Percentiles rank a stretch among this genome's conserved stretches.
Evolutionary conservation across 495 filamentous ascomycete species (phyloP).

Genomic region (Bryoglossum gracile): DNA sequence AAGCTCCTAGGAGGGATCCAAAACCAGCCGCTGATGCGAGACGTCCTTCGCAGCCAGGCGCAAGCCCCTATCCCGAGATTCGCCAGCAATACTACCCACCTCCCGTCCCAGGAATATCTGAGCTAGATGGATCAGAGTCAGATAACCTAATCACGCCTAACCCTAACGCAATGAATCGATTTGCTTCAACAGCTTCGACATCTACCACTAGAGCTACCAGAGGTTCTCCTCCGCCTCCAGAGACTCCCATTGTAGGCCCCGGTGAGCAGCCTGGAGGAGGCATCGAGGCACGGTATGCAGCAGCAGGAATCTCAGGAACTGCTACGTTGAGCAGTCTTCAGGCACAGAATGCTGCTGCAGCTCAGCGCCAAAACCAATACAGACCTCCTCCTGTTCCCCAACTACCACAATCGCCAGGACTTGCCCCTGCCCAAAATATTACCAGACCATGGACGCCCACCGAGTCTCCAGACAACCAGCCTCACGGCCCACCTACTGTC

Average conservation of each 20-base stretch:
- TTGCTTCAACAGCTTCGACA: constrained; percentile 81
- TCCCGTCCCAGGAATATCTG: constrained; percentile 9
- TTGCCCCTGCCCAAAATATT: constrained; percentile 35
- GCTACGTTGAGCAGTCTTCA: constrained; percentile 73
- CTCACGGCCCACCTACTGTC: constrained; percentile 85
- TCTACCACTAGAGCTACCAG: constrained; percentile 88
- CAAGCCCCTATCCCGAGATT: constrained; percentile 17
- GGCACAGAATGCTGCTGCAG: constrained; percentile 74
- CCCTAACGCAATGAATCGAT: constrained; percentile 53
- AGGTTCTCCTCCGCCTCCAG: constrained; percentile 90
- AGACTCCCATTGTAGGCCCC: constrained; percentile 80
- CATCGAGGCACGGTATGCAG: constrained; percentile 85
- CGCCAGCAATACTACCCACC: constrained; percentile 18
- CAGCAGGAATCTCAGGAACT: constrained; percentile 78
- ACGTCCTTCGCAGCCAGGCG: constrained; percentile 14
- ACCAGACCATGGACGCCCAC: constrained; percentile 92
- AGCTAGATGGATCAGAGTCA: constrained; percentile 13
- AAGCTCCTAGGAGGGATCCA: constrained; percentile 20
- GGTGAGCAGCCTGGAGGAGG: constrained; percentile 61
- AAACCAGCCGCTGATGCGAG: constrained; percentile 13
- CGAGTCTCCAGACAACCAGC: constrained; percentile 78
- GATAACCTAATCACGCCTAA: constrained; percentile 19
- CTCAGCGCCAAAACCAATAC: constrained; percentile 71
- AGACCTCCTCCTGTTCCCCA: constrained; percentile 37
- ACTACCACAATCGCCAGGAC: constrained; percentile 30